Evolutionary conservation across 495 filamentous ascomycete genomes (phyloP).

Genomic region (Aspergillus carlsbadensis): DNA sequence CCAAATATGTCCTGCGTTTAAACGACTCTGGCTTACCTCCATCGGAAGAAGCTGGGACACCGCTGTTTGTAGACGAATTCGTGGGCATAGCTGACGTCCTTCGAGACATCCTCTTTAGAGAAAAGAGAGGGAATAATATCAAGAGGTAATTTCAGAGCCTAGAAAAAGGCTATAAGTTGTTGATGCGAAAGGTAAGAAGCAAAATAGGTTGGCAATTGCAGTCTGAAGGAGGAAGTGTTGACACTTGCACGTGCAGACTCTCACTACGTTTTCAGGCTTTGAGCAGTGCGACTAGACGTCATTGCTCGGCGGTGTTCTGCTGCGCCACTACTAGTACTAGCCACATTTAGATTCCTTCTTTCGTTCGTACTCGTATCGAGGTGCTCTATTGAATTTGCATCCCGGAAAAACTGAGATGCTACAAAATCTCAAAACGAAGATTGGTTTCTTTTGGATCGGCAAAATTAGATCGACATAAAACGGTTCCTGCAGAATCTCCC

Average conservation of each 20-base stretch:
- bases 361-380: no score
- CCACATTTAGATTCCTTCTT: slow-evolving; percentile 15
- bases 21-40: slow-evolving; percentile 37
- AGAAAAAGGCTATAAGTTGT: slow-evolving; percentile 6
- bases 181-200: slow-evolving; percentile 11
- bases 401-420: not conserved
- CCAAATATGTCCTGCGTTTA: not conserved
- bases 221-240: slow-evolving; percentile 31
- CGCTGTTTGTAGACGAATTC: slow-evolving; percentile 34
- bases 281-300: slow-evolving; percentile 32
- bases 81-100: slow-evolving; percentile 43
- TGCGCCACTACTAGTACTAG: slow-evolving; percentile 31
- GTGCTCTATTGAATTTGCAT: not conserved
- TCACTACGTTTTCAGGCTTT: slow-evolving; percentile 16
- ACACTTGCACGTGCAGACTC: slow-evolving; percentile 35
- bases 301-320: slow-evolving; percentile 32
- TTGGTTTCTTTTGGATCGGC: slow-evolving; percentile 35
- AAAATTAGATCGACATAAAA: slow-evolving; percentile 37
- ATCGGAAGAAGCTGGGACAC: slow-evolving; percentile 34
- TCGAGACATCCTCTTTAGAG: slow-evolving; percentile 44
- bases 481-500: slow-evolving; percentile 48
- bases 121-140: slow-evolving; percentile 5
- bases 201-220: slow-evolving; percentile 27
- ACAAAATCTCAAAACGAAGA: not conserved
- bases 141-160: slow-evolving; percentile 1